These are phyloP conservation scores for Penicillium coprophilum DNA, from an alignment of 495 filamentous ascomycete species.

Conservation along the genomic window DNA sequence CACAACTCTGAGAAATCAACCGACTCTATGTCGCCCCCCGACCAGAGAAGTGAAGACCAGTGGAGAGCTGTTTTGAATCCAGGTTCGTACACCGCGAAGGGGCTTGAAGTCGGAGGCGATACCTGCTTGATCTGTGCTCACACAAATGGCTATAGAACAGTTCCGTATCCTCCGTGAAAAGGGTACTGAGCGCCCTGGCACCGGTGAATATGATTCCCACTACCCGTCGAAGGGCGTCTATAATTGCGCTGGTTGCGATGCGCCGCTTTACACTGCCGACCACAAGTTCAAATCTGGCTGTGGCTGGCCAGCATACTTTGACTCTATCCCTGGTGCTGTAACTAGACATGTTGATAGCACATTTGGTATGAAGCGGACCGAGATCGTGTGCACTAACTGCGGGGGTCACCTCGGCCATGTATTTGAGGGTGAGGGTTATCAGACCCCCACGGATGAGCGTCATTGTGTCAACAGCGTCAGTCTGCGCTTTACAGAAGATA, in stretches of 20 bases:
- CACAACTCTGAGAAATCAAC: slow-evolving; percentile 35
- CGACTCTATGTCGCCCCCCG: slow-evolving; percentile 72
- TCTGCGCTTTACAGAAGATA: slow-evolving; percentile 74
- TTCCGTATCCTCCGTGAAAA: slow-evolving; percentile 89
- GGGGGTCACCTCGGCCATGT: slow-evolving; percentile 96
- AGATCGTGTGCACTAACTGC: slow-evolving; percentile 92
- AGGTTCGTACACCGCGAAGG: slow-evolving; percentile 48
- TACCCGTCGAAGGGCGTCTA: slow-evolving; percentile 72
- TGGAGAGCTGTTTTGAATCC: slow-evolving; percentile 82
- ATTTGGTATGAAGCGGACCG: slow-evolving; percentile 81
- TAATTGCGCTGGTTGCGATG: slow-evolving; percentile 78
- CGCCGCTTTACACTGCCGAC: slow-evolving; percentile 83
- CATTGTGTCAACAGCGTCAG: slow-evolving; percentile 97
- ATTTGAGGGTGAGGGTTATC: slow-evolving; percentile 92
- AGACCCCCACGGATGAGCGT: slow-evolving; percentile 89
- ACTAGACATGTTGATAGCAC: slow-evolving; percentile 71
- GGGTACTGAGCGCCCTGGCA: slow-evolving; percentile 79
- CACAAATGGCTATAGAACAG: slow-evolving; percentile 62
- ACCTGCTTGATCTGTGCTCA: slow-evolving; percentile 6
- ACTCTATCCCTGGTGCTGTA: slow-evolving; percentile 87
- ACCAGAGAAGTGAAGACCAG: slow-evolving; percentile 75
- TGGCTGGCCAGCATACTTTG: slow-evolving; percentile 97
- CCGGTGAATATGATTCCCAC: slow-evolving; percentile 86
- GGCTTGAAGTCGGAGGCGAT: background rate
- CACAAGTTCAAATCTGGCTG: slow-evolving; percentile 97